Base-by-base conservation (phyloP, 75 land plant genomes). In the Isoetes taiwanensis region DNA sequence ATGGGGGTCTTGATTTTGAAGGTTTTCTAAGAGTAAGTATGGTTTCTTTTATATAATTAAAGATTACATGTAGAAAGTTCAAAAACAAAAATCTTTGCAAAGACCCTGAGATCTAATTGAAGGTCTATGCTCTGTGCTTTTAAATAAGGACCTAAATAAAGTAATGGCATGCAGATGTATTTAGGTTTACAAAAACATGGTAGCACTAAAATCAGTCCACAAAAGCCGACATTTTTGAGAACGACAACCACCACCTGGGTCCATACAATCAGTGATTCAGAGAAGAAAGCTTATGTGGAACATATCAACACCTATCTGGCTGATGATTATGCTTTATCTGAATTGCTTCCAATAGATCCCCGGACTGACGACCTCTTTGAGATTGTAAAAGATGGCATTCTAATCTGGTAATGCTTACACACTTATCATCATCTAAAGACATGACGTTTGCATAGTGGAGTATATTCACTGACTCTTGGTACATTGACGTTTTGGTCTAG, bases 1-100 rank as follows among this genome's bases (percentile, higher is more conserved):
- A 73, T 21, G 71, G 70, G 9, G 81, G 83, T 3, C 76, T 87
- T 20, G 89, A 88, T 57, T 93, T 87, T 34, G 98, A 90, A 55
- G 57, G 53, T 28, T 90, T 90, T 63, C 76, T 90, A 4, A 63
- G 69, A 70, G 94, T 90, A 20, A 46, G 28, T n/a, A 11, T 16
- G 30, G 1, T n/a, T n/a, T n/a, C n/a, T n/a, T n/a, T n/a, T n/a
- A n/a, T n/a, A n/a, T n/a, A n/a, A n/a, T n/a, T n/a, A n/a, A n/a
- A n/a, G n/a, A n/a, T n/a, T n/a, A n/a, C n/a, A n/a, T n/a, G n/a
- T n/a, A n/a, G n/a, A n/a, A n/a, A n/a, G n/a, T n/a, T n/a, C n/a
- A n/a, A n/a, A n/a, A n/a, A n/a, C n/a, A n/a, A n/a, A n/a, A n/a
- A n/a, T n/a, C n/a, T n/a, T n/a, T n/a, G n/a, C n/a, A n/a, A n/a